phyloP scores from a whole-genome alignment of 306 rosid species.

The Casuarina cunninghamiana region DNA sequence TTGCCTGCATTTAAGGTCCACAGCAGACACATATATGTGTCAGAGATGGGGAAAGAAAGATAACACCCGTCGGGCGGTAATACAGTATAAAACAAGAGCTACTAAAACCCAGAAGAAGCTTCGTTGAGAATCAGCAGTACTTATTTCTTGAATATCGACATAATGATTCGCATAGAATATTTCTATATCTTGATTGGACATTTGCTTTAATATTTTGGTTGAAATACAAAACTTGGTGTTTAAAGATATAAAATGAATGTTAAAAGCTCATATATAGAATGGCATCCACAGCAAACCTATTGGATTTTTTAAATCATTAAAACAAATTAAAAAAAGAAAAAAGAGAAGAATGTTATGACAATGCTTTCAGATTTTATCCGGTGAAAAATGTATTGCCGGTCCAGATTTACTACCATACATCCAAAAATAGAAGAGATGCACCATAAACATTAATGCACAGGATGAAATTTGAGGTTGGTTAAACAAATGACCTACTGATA shows the following conservation, averaged over 20 bases:
- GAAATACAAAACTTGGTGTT: background rate
- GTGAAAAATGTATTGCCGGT: too few species aligned
- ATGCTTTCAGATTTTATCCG: background rate
- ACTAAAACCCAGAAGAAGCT: background rate
- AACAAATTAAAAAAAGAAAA: background rate
- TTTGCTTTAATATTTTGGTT: background rate
- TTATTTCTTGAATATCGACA: background rate
- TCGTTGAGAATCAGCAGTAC: background rate
- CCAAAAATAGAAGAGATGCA: background rate
- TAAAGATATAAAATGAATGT: background rate
- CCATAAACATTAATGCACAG: background rate
- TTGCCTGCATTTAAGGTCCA: slow-evolving; percentile 51
- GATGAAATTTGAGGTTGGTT: too few species aligned
- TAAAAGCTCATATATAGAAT: too few species aligned
- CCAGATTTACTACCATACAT: background rate
- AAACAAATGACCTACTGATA: background rate
- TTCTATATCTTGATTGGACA: background rate
- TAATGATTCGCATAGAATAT: background rate
- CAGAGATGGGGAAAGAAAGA: slow-evolving; percentile 5
- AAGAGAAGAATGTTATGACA: background rate
- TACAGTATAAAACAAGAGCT: background rate
- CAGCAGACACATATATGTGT: slow-evolving; percentile 10
- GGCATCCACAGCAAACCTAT: background rate
- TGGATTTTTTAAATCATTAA: background rate
- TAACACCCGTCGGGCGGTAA: background rate